phyloP scores from a whole-genome alignment of 805 yeast species.

The Starmerella sp. region DNA sequence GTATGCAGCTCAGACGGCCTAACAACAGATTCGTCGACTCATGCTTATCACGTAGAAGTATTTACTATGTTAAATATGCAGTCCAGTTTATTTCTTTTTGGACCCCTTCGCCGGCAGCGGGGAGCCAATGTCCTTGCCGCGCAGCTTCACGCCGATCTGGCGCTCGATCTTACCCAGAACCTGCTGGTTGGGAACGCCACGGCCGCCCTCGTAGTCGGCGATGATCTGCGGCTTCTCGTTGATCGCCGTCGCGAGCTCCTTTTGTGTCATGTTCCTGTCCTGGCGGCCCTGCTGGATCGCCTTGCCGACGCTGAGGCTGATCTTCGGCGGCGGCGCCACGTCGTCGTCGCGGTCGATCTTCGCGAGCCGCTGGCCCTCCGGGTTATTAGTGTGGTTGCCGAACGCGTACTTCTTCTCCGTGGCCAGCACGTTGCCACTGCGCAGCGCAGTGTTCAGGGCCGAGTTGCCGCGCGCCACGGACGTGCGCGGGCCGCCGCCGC shows the following conservation, averaged over 20 bases:
- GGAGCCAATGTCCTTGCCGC: constrained; percentile 92
- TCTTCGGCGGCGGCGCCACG: constrained; percentile 82
- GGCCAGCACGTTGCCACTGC: constrained; percentile 77
- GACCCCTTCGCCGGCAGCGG: constrained; percentile 46
- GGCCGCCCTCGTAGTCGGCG: constrained; percentile 93
- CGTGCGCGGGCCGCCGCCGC: constrained; percentile 73
- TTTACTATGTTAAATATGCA: too few relatives aligned
- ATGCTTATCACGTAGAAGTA: too few relatives aligned
- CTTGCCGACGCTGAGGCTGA: constrained; percentile 75
- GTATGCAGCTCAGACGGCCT: too few relatives aligned
- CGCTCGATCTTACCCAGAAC: constrained; percentile 84
- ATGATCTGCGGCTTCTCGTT: constrained; percentile 93
- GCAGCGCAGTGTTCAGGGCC: constrained; percentile 85
- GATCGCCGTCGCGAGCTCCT: constrained; percentile 89
- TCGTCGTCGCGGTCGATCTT: constrained; percentile 89
- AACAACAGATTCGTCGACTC: too few relatives aligned
- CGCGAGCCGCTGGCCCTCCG: constrained; percentile 91
- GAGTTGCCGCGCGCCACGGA: constrained; percentile 67
- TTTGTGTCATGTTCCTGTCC: constrained; percentile 82
- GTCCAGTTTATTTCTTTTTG: constrained; percentile 30
- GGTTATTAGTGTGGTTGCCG: constrained; percentile 48
- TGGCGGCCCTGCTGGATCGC: constrained; percentile 76
- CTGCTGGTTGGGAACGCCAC: constrained; percentile 95
- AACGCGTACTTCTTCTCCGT: constrained; percentile 86
- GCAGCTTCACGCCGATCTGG: constrained; percentile 83